These are phyloP conservation scores for Emergomyces orientalis DNA, from an alignment of 2,329 filamentous ascomycete genomes.

Conservation along the genomic window DNA sequence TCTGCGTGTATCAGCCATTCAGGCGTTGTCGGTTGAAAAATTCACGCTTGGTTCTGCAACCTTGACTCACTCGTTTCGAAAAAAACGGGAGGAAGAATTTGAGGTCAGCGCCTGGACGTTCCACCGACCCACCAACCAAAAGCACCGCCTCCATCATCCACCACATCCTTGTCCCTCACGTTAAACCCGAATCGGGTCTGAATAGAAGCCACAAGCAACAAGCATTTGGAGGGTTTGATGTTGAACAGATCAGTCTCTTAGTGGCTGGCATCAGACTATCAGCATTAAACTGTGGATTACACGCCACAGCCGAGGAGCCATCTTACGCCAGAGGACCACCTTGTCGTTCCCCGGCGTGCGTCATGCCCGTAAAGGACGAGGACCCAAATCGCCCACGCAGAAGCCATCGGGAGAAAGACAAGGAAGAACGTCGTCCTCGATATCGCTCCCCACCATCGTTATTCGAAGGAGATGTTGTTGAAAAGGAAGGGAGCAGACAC, in stretches of 20 bases:
- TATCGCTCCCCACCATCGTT: slow-evolving; percentile 16
- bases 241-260: background rate
- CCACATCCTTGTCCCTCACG: background rate
- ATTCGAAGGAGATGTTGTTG: slow-evolving; percentile 17
- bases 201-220: slow-evolving; percentile 7
- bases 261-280: background rate
- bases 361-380: slow-evolving; percentile 31
- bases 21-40: background rate
- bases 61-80: background rate
- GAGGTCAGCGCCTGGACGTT: background rate
- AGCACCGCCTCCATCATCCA: background rate
- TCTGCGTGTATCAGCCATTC: slow-evolving; percentile 5
- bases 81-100: background rate
- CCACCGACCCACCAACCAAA: background rate
- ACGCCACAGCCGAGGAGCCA: background rate
- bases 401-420: slow-evolving; percentile 23
- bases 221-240: background rate
- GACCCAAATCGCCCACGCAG: slow-evolving; percentile 24
- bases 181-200: slow-evolving; percentile 6
- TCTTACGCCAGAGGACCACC: background rate
- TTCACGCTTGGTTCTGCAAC: background rate
- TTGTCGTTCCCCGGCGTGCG: slow-evolving; percentile 5
- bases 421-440: slow-evolving; percentile 24
- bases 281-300: background rate
- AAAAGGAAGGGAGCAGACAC: slow-evolving; percentile 7